Evolutionary conservation across 768 basidiomycete species (phyloP).

Genomic region (Tulasnella sp.): DNA sequence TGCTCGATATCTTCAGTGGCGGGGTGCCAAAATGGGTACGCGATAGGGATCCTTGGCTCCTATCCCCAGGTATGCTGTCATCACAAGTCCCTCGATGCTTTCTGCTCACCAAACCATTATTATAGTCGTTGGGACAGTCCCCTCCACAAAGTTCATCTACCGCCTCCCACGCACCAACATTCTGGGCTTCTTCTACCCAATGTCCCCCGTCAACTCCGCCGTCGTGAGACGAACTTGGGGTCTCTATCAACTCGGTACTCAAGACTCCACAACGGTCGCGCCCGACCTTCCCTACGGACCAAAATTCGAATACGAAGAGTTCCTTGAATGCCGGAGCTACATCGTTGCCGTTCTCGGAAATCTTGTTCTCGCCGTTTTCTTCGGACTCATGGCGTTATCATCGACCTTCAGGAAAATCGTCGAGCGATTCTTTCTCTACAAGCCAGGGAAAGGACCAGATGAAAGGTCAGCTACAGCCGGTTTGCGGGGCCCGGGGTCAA

Average conservation of each 20-base stretch:
- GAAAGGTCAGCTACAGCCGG: constrained; percentile 38
- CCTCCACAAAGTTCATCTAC: constrained; percentile 24
- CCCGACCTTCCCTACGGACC: constrained; percentile 45
- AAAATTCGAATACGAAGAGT: constrained; percentile 68
- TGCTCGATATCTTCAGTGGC: constrained; percentile 24
- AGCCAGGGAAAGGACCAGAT: constrained; percentile 51
- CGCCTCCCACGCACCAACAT: constrained; percentile 27
- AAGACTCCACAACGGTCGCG: constrained; percentile 17
- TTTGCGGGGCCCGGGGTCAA: background rate
- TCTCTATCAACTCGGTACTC: constrained; percentile 9
- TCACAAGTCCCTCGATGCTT: background rate
- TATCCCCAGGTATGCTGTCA: constrained; percentile 39
- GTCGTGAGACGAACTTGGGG: constrained; percentile 50
- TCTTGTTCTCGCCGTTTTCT: background rate
- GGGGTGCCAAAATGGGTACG: constrained; percentile 24
- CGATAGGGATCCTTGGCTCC: constrained; percentile 27
- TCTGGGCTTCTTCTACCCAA: constrained; percentile 34
- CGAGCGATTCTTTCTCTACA: constrained; percentile 35
- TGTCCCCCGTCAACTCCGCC: constrained; percentile 35
- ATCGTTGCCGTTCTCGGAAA: constrained; percentile 16
- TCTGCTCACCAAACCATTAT: background rate
- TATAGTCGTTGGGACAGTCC: constrained; percentile 26
- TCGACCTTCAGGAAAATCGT: constrained; percentile 45
- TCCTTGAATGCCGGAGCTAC: constrained; percentile 22
- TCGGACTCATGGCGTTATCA: constrained; percentile 8